Conservation (phyloP, 768 basidiomycete species). For the Leccinellum albellum region DNA sequence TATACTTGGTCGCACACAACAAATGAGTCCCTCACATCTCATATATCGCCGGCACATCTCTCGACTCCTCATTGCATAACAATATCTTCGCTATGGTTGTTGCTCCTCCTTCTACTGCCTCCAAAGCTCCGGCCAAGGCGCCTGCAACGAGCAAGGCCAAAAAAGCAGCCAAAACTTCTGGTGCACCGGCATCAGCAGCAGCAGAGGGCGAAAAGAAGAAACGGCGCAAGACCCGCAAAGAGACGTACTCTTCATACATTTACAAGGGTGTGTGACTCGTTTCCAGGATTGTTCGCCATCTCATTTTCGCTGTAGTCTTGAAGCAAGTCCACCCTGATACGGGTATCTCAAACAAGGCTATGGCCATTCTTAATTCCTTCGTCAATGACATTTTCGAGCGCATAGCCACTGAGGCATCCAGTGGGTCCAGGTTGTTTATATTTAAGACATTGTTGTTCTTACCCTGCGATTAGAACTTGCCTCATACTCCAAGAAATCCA, state of each 20-base stretch:
- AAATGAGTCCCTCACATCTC: not conserved
- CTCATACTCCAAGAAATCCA: constrained; percentile 97
- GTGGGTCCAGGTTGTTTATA: constrained; percentile 40
- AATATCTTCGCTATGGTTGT: constrained; percentile 51
- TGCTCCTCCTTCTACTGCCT: constrained; percentile 42
- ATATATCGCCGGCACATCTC: constrained; percentile 17
- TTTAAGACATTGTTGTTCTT: not conserved
- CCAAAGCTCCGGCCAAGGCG: constrained; percentile 46
- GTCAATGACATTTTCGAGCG: constrained; percentile 95
- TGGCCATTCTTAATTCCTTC: constrained; percentile 89
- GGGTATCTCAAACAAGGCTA: constrained; percentile 97
- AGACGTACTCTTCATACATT: constrained; percentile 93
- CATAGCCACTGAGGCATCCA: constrained; percentile 85
- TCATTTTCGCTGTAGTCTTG: constrained; percentile 52
- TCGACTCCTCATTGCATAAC: constrained; percentile 5
- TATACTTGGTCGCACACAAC: constrained; percentile 11
- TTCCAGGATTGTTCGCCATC: not conserved
- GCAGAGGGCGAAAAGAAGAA: constrained; percentile 82
- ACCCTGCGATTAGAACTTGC: constrained; percentile 66
- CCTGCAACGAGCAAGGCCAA: constrained; percentile 37
- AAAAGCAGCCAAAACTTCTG: constrained; percentile 57
- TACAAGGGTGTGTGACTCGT: constrained; percentile 62
- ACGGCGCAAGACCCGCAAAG: constrained; percentile 83
- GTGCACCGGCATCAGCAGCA: constrained; percentile 47
- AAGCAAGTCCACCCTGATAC: constrained; percentile 98